These are phyloP conservation scores for Boletellus emodensis DNA, from an alignment of 768 basidiomycete genomes.

Conservation along the genomic window DNA sequence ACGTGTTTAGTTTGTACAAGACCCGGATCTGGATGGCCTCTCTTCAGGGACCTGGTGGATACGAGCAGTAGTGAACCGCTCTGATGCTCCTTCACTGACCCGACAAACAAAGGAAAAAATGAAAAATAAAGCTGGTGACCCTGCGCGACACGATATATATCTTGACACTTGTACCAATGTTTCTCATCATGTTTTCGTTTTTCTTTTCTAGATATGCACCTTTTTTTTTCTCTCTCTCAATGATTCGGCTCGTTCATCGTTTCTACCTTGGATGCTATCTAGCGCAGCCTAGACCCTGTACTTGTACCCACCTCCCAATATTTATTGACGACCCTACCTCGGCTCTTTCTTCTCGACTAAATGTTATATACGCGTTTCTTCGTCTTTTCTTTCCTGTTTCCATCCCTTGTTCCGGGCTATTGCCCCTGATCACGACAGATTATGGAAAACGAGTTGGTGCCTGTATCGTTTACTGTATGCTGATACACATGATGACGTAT, in stretches of 20 bases:
- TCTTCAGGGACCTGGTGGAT: constrained; percentile 48
- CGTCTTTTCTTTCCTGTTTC: background rate
- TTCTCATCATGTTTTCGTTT: constrained; percentile 15
- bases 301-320: constrained; percentile 20
- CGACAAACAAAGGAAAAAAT: constrained; percentile 11
- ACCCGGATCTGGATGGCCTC: constrained; percentile 96
- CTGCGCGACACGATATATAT: constrained; percentile 16
- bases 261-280: constrained; percentile 23
- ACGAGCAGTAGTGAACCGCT: constrained; percentile 37
- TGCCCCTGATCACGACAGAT: background rate
- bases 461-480: constrained; percentile 30
- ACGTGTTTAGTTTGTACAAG: constrained; percentile 70
- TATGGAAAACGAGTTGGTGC: constrained; percentile 4
- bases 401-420: background rate
- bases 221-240: background rate
- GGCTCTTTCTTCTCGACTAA: background rate
- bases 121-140: constrained; percentile 2
- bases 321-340: constrained; percentile 11
- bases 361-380: background rate
- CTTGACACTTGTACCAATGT: constrained; percentile 12
- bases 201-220: constrained; percentile 29
- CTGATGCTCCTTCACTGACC: background rate
- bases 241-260: background rate
- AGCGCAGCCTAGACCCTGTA: constrained; percentile 33
- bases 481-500: constrained; percentile 6